Conservation (phyloP, 805 yeast genomes). For the Zygoascus biomembranicola region DNA sequence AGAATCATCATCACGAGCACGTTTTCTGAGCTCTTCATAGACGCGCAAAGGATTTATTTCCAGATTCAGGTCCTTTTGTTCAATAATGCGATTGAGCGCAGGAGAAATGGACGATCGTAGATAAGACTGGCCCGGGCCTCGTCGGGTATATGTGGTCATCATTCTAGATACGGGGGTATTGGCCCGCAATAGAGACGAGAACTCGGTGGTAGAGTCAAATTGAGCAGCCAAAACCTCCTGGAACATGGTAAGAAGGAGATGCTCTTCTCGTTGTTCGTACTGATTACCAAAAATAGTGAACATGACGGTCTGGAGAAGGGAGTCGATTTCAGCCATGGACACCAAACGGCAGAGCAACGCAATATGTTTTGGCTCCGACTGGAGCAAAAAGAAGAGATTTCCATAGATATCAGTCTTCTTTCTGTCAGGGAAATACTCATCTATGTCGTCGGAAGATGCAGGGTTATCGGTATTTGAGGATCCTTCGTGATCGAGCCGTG, state of each 20-base stretch:
- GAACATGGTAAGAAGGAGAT: slow-evolving; percentile 30
- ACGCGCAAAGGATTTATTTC: slow-evolving; percentile 30
- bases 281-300: slow-evolving; percentile 35
- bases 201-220: slow-evolving; percentile 29
- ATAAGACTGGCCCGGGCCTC: slow-evolving; percentile 34
- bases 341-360: slow-evolving; percentile 27
- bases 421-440: slow-evolving; percentile 24
- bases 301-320: slow-evolving; percentile 33
- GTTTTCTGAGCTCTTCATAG: slow-evolving; percentile 20
- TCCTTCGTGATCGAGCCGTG: slow-evolving; percentile 22
- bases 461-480: slow-evolving; percentile 8
- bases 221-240: slow-evolving; percentile 31
- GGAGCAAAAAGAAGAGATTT: slow-evolving; percentile 30
- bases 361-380: slow-evolving; percentile 31
- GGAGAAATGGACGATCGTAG: slow-evolving; percentile 26
- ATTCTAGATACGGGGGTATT: slow-evolving; percentile 34
- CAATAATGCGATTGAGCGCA: slow-evolving; percentile 22
- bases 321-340: slow-evolving; percentile 31
- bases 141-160: slow-evolving; percentile 33
- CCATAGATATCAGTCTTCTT: slow-evolving; percentile 27
- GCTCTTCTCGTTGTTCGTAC: slow-evolving; percentile 34
- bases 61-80: slow-evolving; percentile 18
- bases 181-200: slow-evolving; percentile 29
- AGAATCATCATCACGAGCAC: slow-evolving; percentile 13
- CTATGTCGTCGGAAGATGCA: slow-evolving; percentile 1